Conservation (phyloP, 164 flowering plant genomes). For the Piper betle region DNA sequence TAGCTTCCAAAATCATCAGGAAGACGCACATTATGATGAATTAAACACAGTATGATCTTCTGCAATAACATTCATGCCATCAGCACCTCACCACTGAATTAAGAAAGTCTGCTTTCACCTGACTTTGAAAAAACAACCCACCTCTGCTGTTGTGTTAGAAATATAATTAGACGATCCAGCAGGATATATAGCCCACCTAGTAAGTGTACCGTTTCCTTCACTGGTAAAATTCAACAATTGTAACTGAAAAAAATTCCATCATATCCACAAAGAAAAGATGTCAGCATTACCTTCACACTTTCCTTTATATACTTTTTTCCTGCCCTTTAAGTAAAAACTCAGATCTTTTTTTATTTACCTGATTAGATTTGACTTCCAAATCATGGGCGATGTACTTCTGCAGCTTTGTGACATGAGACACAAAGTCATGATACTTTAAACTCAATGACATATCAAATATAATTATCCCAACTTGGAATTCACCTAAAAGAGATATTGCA, state of each 20-base stretch:
- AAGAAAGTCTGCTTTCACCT: background rate
- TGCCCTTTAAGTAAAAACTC: background rate
- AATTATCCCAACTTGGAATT: slow-evolving; percentile 37
- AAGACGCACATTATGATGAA: slow-evolving; percentile 45
- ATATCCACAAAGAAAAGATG: background rate
- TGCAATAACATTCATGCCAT: slow-evolving; percentile 11
- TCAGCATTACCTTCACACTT: too few relatives aligned
- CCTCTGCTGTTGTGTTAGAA: slow-evolving; percentile 53
- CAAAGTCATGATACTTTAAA: slow-evolving; percentile 32
- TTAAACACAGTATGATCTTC: slow-evolving; percentile 43
- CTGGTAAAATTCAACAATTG: slow-evolving; percentile 39
- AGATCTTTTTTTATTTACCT: slow-evolving; percentile 31
- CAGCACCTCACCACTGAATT: background rate
- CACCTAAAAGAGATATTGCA: slow-evolving; percentile 17
- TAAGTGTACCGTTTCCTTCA: slow-evolving; percentile 36
- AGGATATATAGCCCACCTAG: slow-evolving; percentile 53
- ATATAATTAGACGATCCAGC: slow-evolving; percentile 30
- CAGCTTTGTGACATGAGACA: slow-evolving; percentile 50
- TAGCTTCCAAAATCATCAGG: slow-evolving; percentile 57
- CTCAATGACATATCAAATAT: slow-evolving; percentile 45
- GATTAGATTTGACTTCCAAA: slow-evolving; percentile 48
- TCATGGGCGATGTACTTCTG: slow-evolving; percentile 37
- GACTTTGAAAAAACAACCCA: slow-evolving; percentile 11
- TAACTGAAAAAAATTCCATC: slow-evolving; percentile 36
- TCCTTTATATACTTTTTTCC: too few relatives aligned